Evolutionary conservation across 2,329 filamentous ascomycete genomes (phyloP), one percentile per base, ranked within the genome.

Genomic region (Aspergillus cejpii): DNA sequence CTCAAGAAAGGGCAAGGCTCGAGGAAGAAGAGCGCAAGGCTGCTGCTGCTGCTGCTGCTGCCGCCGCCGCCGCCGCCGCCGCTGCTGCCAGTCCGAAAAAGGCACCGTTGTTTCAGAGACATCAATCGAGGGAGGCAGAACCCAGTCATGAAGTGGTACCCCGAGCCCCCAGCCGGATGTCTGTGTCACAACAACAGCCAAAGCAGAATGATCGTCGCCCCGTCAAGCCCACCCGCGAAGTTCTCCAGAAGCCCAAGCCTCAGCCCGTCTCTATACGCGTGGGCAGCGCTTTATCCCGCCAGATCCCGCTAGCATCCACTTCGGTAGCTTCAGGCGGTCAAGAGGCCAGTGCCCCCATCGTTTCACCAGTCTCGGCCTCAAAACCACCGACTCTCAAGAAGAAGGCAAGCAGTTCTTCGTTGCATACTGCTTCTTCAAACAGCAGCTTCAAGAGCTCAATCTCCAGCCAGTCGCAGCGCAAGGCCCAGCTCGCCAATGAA

Each of bases 401-500:
- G 62, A 90, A 88, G 62, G 71, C 79, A 1, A 88, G 84, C 64
- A 81, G 83, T 50, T 69, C 77, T 3, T 80, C 83, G 3, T 66
- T 85, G 14, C 80, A 85, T 41, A 72, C 71, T 0, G 57, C 71
- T 33, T 68, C 71, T 23, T 74, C 74, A 1, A 70, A 69, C 14
- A 71, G 64, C 42, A 86, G 77, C 58, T 72, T 89, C 42, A 87
- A 85, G 63, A 78, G 74, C 56, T 80, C 79, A 5, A 72, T 73
- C 5, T 80, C 81, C n/a, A 69, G 67, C 24, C 74, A 73, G n/a
- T 74, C 77, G 2, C 80, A 83, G 41, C 78, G 82, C 0, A 87
- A 85, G 61, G 84, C 85, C 1, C 71, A 90, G 17, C 81, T 90
- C 43, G 74, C 85, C 38, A 87, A 84, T 2, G 85, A 87, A 29